These are phyloP conservation scores for Alternaria dauci DNA, from an alignment of 2,329 filamentous ascomycete genomes.

Conservation along the genomic window DNA sequence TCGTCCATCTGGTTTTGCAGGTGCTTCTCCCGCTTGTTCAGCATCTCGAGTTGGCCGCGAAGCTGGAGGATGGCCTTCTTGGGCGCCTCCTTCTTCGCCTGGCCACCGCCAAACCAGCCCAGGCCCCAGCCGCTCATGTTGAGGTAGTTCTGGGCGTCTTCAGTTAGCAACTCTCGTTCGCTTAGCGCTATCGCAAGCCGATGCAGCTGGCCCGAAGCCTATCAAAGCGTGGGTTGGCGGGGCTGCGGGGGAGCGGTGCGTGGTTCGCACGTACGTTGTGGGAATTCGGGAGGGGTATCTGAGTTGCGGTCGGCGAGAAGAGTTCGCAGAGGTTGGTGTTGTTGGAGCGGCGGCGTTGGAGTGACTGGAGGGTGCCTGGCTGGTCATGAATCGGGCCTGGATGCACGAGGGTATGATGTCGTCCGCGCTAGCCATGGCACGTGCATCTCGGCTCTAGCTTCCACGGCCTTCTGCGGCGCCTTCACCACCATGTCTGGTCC, in stretches of 20 bases:
- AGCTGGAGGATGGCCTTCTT: slow-evolving; percentile 96
- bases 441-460: slow-evolving; percentile 24
- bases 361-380: slow-evolving; percentile 26
- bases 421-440: slow-evolving; percentile 30
- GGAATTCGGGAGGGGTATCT: neutral
- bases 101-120: slow-evolving; percentile 87
- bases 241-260: slow-evolving; percentile 22
- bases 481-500: slow-evolving; percentile 55
- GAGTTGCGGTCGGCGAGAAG: slow-evolving; percentile 2
- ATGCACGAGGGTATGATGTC: slow-evolving; percentile 38
- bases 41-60: slow-evolving; percentile 91
- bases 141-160: slow-evolving; percentile 1
- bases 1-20: slow-evolving; percentile 91
- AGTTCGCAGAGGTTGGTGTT: slow-evolving; percentile 9
- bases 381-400: slow-evolving; percentile 29
- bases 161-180: slow-evolving; percentile 7
- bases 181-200: slow-evolving; percentile 4
- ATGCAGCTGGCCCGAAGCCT: slow-evolving; percentile 13
- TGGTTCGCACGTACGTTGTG: slow-evolving; percentile 23
- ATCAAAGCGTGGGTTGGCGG: slow-evolving; percentile 27
- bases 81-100: slow-evolving; percentile 88
- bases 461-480: slow-evolving; percentile 13
- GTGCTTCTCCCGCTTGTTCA: slow-evolving; percentile 95
- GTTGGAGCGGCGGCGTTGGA: slow-evolving; percentile 21
- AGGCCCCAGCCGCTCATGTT: slow-evolving; percentile 58